Conservation (phyloP, 805 yeast genomes). For the Isabelozyma pseudorhagii region DNA sequence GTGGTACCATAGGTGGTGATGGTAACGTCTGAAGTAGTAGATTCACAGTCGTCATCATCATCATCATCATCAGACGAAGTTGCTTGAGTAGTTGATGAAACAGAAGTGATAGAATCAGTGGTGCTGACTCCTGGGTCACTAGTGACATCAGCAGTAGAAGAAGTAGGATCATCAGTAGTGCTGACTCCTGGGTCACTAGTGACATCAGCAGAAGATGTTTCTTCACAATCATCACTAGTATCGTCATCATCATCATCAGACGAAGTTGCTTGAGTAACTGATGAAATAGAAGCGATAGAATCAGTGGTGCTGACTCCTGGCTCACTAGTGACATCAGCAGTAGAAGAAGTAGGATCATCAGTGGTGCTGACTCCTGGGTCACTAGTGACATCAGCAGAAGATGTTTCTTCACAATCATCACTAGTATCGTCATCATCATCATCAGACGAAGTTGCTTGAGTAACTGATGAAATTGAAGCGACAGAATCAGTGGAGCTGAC, state of each 20-base stretch:
- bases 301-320: conserved; percentile 1
- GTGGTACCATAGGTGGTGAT: conserved; percentile 5
- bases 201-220: not conserved
- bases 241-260: conserved; percentile 7
- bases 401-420: conserved; percentile 8
- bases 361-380: too few relatives aligned
- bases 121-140: not conserved
- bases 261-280: not conserved
- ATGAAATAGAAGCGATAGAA: not conserved
- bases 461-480: not conserved
- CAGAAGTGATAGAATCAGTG: conserved; percentile 1
- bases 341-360: not conserved
- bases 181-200: conserved; percentile 4
- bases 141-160: not conserved
- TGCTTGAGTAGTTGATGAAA: too few relatives aligned
- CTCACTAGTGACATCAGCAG: not conserved
- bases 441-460: not conserved
- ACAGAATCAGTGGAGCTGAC: conserved; percentile 1
- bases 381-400: not conserved
- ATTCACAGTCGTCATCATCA: conserved; percentile 10
- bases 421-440: conserved; percentile 9
- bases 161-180: not conserved
- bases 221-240: conserved; percentile 10
- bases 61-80: conserved; percentile 5
- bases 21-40: conserved; percentile 1